These are phyloP conservation scores for Suhomyces coccinellae DNA, from an alignment of 1,139 yeast species.

Conservation along the genomic window DNA sequence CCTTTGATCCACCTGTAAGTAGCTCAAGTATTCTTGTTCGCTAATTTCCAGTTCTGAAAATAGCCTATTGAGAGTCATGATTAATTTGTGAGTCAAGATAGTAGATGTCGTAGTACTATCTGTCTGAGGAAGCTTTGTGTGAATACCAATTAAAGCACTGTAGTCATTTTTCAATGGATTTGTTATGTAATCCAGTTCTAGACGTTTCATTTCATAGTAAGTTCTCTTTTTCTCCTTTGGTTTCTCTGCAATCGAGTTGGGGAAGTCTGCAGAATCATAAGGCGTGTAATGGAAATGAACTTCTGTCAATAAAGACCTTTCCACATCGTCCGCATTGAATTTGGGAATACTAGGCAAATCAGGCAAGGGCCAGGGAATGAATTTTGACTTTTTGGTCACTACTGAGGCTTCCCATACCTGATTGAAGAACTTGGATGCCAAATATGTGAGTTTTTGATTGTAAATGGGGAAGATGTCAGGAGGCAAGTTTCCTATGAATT, in stretches of 20 bases:
- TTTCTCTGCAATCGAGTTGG: conserved; percentile 12
- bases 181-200: conserved; percentile 66
- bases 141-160: conserved; percentile 60
- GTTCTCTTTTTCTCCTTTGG: conserved; percentile 27
- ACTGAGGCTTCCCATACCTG: conserved; percentile 31
- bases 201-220: conserved; percentile 64
- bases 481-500: conserved; percentile 80
- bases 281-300: conserved; percentile 65
- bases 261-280: conserved; percentile 45
- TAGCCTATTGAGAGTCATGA: conserved; percentile 38
- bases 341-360: conserved; percentile 63
- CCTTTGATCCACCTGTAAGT: conserved; percentile 22
- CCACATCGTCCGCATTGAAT: conserved; percentile 73
- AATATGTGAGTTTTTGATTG: conserved; percentile 61
- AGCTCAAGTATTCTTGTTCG: conserved; percentile 30
- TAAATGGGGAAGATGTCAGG: conserved; percentile 78
- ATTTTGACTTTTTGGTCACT: conserved; percentile 11
- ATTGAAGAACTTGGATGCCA: conserved; percentile 59
- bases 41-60: conserved; percentile 28
- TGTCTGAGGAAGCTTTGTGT: conserved; percentile 20
- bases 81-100: conserved; percentile 39
- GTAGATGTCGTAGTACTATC: conserved; percentile 19
- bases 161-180: conserved; percentile 64
- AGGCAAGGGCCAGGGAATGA: conserved; percentile 75
- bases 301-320: conserved; percentile 74